Evolutionary conservation across 2,329 filamentous ascomycete genomes (phyloP).

Genomic region (Stemphylium vesicarium): DNA sequence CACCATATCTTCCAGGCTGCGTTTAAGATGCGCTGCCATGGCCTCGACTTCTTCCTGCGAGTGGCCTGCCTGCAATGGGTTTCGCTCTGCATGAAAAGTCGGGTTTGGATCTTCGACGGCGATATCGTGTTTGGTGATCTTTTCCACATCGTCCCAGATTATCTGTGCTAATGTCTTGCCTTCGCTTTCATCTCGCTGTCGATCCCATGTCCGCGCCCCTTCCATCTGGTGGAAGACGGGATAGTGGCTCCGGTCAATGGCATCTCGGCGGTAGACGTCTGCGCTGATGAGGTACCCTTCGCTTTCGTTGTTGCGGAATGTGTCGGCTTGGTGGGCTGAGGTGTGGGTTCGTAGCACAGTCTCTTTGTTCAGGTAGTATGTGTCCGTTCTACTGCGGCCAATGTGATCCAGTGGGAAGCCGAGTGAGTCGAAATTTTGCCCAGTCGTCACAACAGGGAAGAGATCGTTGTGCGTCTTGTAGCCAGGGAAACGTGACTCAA

Average conservation of each 20-base stretch:
- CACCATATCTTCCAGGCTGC: conserved; percentile 86
- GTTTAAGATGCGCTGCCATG: conserved; percentile 83
- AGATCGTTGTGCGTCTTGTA: conserved; percentile 80
- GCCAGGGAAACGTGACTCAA: conserved; percentile 84
- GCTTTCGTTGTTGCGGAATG: conserved; percentile 74
- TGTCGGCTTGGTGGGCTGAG: conserved; percentile 86
- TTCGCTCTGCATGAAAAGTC: conserved; percentile 75
- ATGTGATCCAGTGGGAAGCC: conserved; percentile 89
- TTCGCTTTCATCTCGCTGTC: conserved; percentile 60
- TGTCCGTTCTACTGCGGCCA: conserved; percentile 85
- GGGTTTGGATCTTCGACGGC: conserved; percentile 85
- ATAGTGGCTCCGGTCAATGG: conserved; percentile 93
- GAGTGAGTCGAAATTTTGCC: conserved; percentile 95
- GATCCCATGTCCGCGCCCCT: conserved; percentile 87
- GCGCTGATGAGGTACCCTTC: conserved; percentile 89
- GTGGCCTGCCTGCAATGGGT: conserved; percentile 83
- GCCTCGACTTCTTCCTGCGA: conserved; percentile 78
- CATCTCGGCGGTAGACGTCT: conserved; percentile 94
- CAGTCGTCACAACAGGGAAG: conserved; percentile 81
- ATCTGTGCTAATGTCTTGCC: conserved; percentile 61
- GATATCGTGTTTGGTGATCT: conserved; percentile 75
- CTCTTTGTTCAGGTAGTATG: conserved; percentile 88
- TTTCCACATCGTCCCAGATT: conserved; percentile 73
- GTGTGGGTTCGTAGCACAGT: conserved; percentile 93
- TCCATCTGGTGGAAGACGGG: conserved; percentile 99